Evolutionary conservation across 768 basidiomycete species (phyloP), one percentile per base, ranked within the genome.

Genomic region (Mycena galericulata): DNA sequence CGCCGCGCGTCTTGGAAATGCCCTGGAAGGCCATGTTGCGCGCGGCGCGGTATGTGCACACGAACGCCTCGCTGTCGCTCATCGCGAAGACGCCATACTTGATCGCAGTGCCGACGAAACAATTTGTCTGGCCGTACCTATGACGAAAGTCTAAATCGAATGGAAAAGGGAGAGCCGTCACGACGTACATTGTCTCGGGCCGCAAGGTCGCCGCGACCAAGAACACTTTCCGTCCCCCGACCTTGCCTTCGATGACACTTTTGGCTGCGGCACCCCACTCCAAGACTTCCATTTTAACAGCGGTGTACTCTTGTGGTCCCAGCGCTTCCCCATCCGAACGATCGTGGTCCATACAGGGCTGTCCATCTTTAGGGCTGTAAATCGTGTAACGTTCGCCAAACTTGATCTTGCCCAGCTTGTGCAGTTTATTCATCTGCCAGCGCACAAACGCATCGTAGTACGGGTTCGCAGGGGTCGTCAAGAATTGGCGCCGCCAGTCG

Each of bases 281-380:
- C 17, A 90, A 81, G 2, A 99, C 96, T 79, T 94, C 90, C 93
- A 99, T 95, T 84, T 98, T 98, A 79, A 99, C 81, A 22, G 85
- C 92, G 22, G 97, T 94, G 81, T 99, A 99, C 77, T 99, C 97
- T 75, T 97, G 95, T 5, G 98, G 98, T 8, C 95, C 95, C 62
- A 96, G 84, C 51, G 92, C 97, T 80, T 99, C 98, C 45, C 98
- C 98, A 66, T 95, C 95, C 57, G 90, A 88, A 64, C 98, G 92
- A 79, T 99, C 98, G 82, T 99, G 98, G 80, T 99, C 98, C 98
- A 99, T 99, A 77, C 98, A 99, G 0, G 98, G 97, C 76, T 99
- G 98, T 3, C 96, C 97, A 73, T 99, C 98, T 80, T 98, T 98
- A 3, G 96, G 96, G 71, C 95, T 97, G 86, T 98, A 99, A 76